A percentile compares a stretch with the other conserved stretches of the same genome.
Evolutionary conservation across 257 asterid species (phyloP).

Genomic region (Misopates orontium): DNA sequence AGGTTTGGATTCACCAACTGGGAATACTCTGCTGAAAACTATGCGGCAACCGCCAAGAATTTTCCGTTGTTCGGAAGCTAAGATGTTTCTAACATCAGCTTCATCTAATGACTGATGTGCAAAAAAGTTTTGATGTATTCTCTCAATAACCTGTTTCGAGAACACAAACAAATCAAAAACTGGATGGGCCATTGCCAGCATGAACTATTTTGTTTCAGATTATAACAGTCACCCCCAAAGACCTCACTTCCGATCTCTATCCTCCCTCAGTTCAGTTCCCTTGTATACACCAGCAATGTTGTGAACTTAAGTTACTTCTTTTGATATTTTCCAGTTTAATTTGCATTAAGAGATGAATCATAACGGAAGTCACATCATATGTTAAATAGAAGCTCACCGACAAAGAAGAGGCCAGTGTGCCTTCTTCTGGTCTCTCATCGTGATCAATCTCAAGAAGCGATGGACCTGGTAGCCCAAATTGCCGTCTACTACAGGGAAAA

Average conservation of each 20-base stretch:
- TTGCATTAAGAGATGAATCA: neutral
- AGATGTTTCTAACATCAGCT: constrained; percentile 88
- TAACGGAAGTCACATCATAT: constrained; percentile 1
- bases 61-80: constrained; percentile 81
- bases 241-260: neutral
- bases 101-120: constrained; percentile 67
- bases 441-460: constrained; percentile 98
- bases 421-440: constrained; percentile 97
- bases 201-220: neutral
- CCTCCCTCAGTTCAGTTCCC: neutral
- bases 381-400: constrained; percentile 57
- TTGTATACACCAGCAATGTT: neutral
- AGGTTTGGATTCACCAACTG: constrained; percentile 91
- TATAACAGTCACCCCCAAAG: constrained; percentile 1
- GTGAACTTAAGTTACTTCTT: neutral
- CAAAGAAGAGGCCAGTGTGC: constrained; percentile 87
- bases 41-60: constrained; percentile 87
- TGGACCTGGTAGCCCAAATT: constrained; percentile 92
- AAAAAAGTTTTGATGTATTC: constrained; percentile 74
- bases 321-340: constrained; percentile 13
- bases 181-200: constrained; percentile 12
- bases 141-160: constrained; percentile 75
- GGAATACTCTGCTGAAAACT: constrained; percentile 91
- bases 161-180: constrained; percentile 22
- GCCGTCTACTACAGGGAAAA: constrained; percentile 97